These are phyloP conservation scores for Evansstolkia leycettana DNA, from an alignment of 495 filamentous ascomycete genomes.

Conservation along the genomic window DNA sequence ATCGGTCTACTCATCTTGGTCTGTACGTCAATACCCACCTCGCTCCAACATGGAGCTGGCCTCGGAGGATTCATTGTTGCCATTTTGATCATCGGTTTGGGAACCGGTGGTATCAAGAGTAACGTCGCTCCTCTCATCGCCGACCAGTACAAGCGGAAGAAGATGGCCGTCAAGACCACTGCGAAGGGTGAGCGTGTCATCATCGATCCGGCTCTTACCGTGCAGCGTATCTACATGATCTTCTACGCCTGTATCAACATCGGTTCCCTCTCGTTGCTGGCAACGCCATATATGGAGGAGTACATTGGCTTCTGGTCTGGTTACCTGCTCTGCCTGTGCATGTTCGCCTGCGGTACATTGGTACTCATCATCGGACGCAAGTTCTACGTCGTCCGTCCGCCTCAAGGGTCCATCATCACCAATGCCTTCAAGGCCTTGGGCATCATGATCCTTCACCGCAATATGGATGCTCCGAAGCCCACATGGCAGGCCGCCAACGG, in stretches of 20 bases:
- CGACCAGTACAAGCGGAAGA: slow-evolving; percentile 61
- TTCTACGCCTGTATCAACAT: slow-evolving; percentile 74
- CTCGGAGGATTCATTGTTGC: slow-evolving; percentile 36
- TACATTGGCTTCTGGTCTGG: slow-evolving; percentile 62
- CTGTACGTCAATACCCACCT: slow-evolving; percentile 32
- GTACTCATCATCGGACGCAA: slow-evolving; percentile 43
- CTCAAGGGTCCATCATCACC: slow-evolving; percentile 49
- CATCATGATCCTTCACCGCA: slow-evolving; percentile 42
- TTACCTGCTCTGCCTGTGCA: slow-evolving; percentile 56
- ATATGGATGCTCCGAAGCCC: slow-evolving; percentile 49
- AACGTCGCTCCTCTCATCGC: slow-evolving; percentile 50
- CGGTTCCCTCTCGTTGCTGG: slow-evolving; percentile 51
- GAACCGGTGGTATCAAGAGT: slow-evolving; percentile 66
- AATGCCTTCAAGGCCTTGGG: slow-evolving; percentile 49
- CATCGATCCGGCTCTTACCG: slow-evolving; percentile 61
- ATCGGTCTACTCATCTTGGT: slow-evolving; percentile 37
- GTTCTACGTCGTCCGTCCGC: slow-evolving; percentile 48
- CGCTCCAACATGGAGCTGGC: slow-evolving; percentile 33
- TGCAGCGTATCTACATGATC: slow-evolving; percentile 63
- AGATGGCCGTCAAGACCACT: slow-evolving; percentile 35
- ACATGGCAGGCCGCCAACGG: slow-evolving; percentile 38
- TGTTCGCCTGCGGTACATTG: slow-evolving; percentile 42
- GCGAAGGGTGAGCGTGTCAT: slow-evolving; percentile 62
- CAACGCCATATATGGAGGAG: slow-evolving; percentile 54
- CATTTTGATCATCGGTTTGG: slow-evolving; percentile 34